Conservation (phyloP, 1,284 basidiomycete genomes). For the Fomitiporia mediterranea region DNA sequence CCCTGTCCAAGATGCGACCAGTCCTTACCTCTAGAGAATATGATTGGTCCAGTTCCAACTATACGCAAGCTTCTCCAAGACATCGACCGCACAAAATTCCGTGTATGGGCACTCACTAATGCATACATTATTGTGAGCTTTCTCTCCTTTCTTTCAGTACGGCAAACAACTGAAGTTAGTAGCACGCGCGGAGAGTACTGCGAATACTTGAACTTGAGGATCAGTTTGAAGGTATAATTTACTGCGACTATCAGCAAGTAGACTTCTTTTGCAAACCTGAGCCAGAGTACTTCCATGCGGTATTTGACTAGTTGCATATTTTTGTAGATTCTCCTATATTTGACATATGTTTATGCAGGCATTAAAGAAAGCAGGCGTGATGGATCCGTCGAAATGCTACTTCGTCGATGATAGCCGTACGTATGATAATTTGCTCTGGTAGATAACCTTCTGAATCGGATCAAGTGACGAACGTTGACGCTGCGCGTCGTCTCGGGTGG, state of each 20-base stretch:
- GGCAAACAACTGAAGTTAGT: slow-evolving; percentile 9
- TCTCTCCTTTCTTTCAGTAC: not conserved
- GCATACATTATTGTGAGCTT: slow-evolving; percentile 67
- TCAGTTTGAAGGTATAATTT: slow-evolving; percentile 76
- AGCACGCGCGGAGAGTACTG: slow-evolving; percentile 83
- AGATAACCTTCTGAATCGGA: not conserved
- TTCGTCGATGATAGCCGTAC: slow-evolving; percentile 70
- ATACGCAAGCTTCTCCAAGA: slow-evolving; percentile 70
- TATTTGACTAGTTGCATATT: not conserved
- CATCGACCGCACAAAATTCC: slow-evolving; percentile 71
- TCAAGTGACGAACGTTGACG: slow-evolving; percentile 49
- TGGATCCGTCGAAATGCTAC: slow-evolving; percentile 62
- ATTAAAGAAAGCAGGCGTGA: slow-evolving; percentile 51
- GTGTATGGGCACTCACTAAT: slow-evolving; percentile 83
- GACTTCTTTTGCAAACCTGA: slow-evolving; percentile 85
- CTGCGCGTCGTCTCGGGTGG: slow-evolving; percentile 65
- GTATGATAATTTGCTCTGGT: slow-evolving; percentile 2
- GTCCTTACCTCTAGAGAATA: slow-evolving; percentile 76
- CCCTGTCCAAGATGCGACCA: slow-evolving; percentile 63
- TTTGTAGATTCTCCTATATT: not conserved
- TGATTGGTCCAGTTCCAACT: slow-evolving; percentile 63
- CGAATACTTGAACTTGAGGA: slow-evolving; percentile 70
- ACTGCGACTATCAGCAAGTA: slow-evolving; percentile 70
- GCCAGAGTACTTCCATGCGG: slow-evolving; percentile 44
- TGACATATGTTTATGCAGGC: slow-evolving; percentile 42